phyloP scores from a whole-genome alignment of 169 alveolate genomes.

The Blepharisma undulans region DNA sequence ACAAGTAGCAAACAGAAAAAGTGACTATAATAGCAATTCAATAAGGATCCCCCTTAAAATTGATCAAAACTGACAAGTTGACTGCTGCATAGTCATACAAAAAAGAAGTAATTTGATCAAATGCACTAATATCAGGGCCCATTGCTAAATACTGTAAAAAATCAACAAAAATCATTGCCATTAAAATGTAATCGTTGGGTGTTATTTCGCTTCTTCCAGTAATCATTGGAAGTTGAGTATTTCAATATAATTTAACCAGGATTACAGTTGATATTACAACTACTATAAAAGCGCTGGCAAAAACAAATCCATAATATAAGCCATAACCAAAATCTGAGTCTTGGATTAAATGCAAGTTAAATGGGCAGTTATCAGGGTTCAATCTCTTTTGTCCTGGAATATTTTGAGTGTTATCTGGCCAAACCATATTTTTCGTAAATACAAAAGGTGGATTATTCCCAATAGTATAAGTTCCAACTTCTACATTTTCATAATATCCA shows the following conservation, averaged over 20 bases:
- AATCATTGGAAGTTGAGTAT: background rate
- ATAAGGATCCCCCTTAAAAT: conserved; percentile 12
- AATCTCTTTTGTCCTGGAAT: background rate
- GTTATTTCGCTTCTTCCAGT: background rate
- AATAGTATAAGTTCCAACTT: background rate
- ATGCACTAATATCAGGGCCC: conserved; percentile 34
- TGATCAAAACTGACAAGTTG: conserved; percentile 3
- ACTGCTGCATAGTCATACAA: background rate
- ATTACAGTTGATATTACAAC: background rate
- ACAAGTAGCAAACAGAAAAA: background rate
- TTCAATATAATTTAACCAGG: background rate
- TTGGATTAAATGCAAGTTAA: background rate
- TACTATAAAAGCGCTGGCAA: background rate
- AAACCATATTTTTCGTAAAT: background rate
- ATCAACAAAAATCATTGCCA: background rate
- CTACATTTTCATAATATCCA: background rate
- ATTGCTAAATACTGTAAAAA: background rate
- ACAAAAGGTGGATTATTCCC: background rate
- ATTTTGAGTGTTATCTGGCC: background rate
- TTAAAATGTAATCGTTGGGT: background rate
- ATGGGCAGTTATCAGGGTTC: background rate
- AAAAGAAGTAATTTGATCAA: background rate
- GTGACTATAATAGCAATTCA: conserved; percentile 3
- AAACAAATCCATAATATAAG: background rate
- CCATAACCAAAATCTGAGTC: background rate